Base-by-base conservation (phyloP, 805 yeast species). In the Candida xiaguanensis region DNA sequence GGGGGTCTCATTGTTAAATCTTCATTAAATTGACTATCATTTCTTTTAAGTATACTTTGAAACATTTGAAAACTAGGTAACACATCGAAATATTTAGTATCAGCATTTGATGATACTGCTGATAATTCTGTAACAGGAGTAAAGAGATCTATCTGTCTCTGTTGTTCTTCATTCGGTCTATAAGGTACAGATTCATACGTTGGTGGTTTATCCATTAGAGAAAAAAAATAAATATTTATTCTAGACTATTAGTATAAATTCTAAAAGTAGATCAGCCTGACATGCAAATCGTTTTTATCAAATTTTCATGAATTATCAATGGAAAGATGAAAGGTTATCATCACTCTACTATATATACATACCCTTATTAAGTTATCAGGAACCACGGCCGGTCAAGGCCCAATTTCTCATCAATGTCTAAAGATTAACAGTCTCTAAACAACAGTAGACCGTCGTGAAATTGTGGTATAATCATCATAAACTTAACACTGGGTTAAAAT, bases 1-100 rank as follows among this genome's bases (percentile, higher is more conserved):
- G 74, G 74, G 2, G 73, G 72, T 4, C 41, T 31, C 0, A 57
- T 58, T 14, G 53, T 40, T 11, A 57, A 46, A 37, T 61, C 54
- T 40, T 68, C 72, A 36, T 52, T 54, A 36, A 67, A 65, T 42
- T 68, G 71, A 22, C 48, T 47, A 39, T 63, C 67, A 52, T 72
- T 52, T 54, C 78, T 39, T 51, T 67, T 45, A 60, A 72, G 47
- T 50, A 72, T 58, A 49, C 74, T 71, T 48, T 77, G 79, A 50
- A 78, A 80, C 80, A 82, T 77, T 45, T 80, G 84, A 50, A 80
- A 82, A 0, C 86, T 78, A 0, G 87, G 89, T 25, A 82, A 55
- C 2, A 81, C 74, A 48, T 81, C 86, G 36, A 77, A 69, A 41
- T 64, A 62, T 35, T 63, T 64, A 2, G 69, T 62, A 34, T 60